phyloP scores from a whole-genome alignment of 768 basidiomycete genomes.

The Antrodiella citrinella region DNA sequence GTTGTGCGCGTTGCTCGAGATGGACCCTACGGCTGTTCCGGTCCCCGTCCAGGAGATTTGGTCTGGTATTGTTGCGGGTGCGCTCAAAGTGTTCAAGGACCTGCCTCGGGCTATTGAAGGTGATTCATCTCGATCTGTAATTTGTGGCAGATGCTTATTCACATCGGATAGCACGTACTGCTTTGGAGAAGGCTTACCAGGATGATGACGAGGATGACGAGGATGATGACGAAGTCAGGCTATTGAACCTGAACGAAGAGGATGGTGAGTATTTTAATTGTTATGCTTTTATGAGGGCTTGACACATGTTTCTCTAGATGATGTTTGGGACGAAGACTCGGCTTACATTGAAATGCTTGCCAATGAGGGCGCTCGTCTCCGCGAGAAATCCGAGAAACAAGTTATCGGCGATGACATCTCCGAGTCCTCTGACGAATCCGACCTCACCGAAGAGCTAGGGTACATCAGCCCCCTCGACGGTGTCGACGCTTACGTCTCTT shows the following conservation, averaged over 20 bases:
- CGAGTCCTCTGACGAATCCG: slow-evolving; percentile 33
- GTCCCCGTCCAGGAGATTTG: slow-evolving; percentile 59
- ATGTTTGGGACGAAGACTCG: slow-evolving; percentile 88
- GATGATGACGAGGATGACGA: slow-evolving; percentile 32
- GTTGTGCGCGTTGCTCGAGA: slow-evolving; percentile 68
- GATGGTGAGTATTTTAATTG: slow-evolving; percentile 40
- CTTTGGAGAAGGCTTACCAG: slow-evolving; percentile 44
- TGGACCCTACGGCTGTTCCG: slow-evolving; percentile 51
- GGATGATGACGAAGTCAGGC: slow-evolving; percentile 34
- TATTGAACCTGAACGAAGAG: slow-evolving; percentile 59
- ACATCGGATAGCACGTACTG: slow-evolving; percentile 43
- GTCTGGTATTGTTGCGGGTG: slow-evolving; percentile 65
- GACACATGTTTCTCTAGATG: slow-evolving; percentile 37
- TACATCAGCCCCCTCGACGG: slow-evolving; percentile 79
- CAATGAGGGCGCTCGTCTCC: slow-evolving; percentile 72
- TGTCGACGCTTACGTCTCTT: slow-evolving; percentile 69
- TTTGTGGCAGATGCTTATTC: background rate
- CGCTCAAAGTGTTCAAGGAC: slow-evolving; percentile 67
- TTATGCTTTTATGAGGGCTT: too few relatives aligned
- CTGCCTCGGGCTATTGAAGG: slow-evolving; percentile 72
- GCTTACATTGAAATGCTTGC: slow-evolving; percentile 84
- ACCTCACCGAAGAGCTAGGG: slow-evolving; percentile 76
- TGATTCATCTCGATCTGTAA: slow-evolving; percentile 24
- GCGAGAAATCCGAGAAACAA: slow-evolving; percentile 47
- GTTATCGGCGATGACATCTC: slow-evolving; percentile 25